Evolutionary conservation across 306 rosid species (phyloP), one percentile per base, ranked within the genome.

Genomic region (Glycine soja): DNA sequence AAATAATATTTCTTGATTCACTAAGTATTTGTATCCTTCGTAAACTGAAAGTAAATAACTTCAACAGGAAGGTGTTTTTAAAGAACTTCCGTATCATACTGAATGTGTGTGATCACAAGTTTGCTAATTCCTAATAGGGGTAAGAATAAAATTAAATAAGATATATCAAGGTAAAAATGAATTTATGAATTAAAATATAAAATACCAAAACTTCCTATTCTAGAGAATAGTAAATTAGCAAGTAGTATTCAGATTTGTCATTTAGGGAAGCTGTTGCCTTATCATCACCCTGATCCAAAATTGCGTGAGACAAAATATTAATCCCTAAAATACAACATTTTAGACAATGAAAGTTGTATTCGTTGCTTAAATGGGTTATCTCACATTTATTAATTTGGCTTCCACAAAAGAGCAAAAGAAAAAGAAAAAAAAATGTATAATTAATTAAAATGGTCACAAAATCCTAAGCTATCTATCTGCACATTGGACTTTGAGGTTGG

Each of bases 401-500:
- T 88, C 63, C 84, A 80, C 63, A 84, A 80, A 34, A 40, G 71
- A 80, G 24, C 85, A 77, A 66, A 74, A 51, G 50, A 63, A 65
- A 75, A 74, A 76, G 50, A 72, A 51, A 16, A 42, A 40, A 43
- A 63, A 43, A 79, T 72, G 34, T 77, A 73, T 59, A 32, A 66
- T 36, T 38, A 52, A 71, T 54, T 15, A 34, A 38, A 38, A 38
- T 38, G 7, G 43, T 38, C 43, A 74, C 9, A 82, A 81, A 57
- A 61, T 42, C 51, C 66, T 19, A 14, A 75, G 11, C 76, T 92
- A 90, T 90, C 76, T 92, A 90, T 90, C 94, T 92, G 91, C 97
- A 94, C 93, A 90, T 85, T 75, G 98, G 95, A 82, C 92, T 94
- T 16, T 87, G 94, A 56, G 93, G 90, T 0, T 87, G 91, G 76